Evolutionary conservation across 805 yeast genomes (phyloP), one percentile per base, ranked within the genome.

Genomic region (Ogataea degrootiae): DNA sequence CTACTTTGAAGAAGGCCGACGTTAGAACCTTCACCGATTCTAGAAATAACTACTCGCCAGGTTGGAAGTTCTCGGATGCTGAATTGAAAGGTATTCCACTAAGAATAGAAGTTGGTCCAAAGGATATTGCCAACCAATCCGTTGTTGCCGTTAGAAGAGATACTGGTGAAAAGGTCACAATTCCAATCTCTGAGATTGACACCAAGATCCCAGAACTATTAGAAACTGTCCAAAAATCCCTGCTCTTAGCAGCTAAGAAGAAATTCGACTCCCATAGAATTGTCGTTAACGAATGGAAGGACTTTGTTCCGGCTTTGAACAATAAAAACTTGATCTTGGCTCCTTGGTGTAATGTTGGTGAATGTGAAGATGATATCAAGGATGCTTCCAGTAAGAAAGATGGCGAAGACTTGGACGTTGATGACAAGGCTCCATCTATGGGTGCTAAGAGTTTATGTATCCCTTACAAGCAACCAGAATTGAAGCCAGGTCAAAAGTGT

Each of bases 381-480:
- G 96, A 91, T 42, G 75, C 88, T 40, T 81, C 87, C 16, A 89
- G 96, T 39, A 83, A 77, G 69, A 80, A 83, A 64, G 86, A 85
- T 59, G 86, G 89, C 57, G 92, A 85, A 53, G 96, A 87, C 56
- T 88, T 82, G 58, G 96, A 87, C 67, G 85, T 76, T 42, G 99
- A 94, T 66, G 98, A 94, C 64, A 86, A 87, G 69, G 89, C 99
- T 22, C 99, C 99, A 66, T 83, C 95, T 44, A 94, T 94, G 99
- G 99, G 99, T 65, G 99, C 99, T 57, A 94, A 94, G 76, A 86
- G 96, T 19, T 77, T 94, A 70, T 94, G 99, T 80, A 91, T 91
- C 68, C 99, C 99, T 56, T 83, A 83, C 64, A 86, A 87, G 37
- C 98, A 92, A 75, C 97, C 96, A 50, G 80, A 73, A 61, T 78